Evolutionary conservation across 306 rosid species (phyloP).

Genomic region (Calophaca sinica): DNA sequence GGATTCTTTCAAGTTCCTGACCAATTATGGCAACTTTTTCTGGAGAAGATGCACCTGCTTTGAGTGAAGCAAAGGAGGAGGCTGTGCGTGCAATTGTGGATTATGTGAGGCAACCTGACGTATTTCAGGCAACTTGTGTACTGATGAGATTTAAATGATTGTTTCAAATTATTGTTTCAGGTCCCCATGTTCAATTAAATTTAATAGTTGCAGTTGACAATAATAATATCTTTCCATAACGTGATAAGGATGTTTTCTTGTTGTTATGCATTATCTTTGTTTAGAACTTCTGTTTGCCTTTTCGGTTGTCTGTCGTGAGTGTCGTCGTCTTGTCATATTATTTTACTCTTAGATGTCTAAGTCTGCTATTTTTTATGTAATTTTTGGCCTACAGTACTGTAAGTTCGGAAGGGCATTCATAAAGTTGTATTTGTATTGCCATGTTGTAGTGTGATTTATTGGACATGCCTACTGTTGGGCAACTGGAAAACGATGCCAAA

Average conservation of each 20-base stretch:
- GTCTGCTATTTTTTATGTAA: neutral
- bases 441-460: constrained; percentile 45
- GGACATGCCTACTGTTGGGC: constrained; percentile 79
- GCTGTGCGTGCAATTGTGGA: constrained; percentile 85
- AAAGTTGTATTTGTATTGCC: neutral
- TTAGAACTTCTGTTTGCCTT: constrained; percentile 27
- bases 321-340: neutral
- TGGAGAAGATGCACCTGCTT: constrained; percentile 70
- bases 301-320: constrained; percentile 1
- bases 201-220: neutral
- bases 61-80: constrained; percentile 89
- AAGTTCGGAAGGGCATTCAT: constrained; percentile 9
- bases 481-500: constrained; percentile 90
- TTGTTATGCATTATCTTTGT: neutral
- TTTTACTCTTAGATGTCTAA: neutral
- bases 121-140: constrained; percentile 73
- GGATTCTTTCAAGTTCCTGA: constrained; percentile 81
- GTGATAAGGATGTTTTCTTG: constrained; percentile 17
- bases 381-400: constrained; percentile 9
- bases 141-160: constrained; percentile 22
- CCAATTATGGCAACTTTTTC: constrained; percentile 80
- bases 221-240: neutral
- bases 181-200: neutral
- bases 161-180: neutral
- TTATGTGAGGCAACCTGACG: constrained; percentile 82